Evolutionary conservation across 1,284 basidiomycete species (phyloP).

Genomic region (Sutorius eximius): DNA sequence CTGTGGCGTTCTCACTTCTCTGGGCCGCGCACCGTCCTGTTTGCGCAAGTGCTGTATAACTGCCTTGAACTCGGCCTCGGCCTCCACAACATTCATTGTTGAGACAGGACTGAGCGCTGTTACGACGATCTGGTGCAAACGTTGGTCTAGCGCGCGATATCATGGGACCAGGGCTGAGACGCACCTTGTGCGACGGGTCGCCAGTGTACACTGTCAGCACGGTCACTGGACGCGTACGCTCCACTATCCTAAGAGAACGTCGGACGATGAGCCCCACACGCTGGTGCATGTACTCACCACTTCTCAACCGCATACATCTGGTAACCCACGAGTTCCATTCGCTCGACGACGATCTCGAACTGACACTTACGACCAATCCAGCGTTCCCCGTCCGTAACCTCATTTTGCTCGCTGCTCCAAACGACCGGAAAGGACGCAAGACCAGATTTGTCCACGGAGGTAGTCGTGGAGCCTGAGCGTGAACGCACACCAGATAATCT

Average conservation of each 20-base stretch:
- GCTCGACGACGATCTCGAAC: slow-evolving; percentile 49
- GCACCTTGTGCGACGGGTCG: slow-evolving; percentile 61
- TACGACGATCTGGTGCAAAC: slow-evolving; percentile 51
- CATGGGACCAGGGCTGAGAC: slow-evolving; percentile 7
- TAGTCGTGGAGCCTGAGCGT: slow-evolving; percentile 31
- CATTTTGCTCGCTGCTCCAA: slow-evolving; percentile 15
- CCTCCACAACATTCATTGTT: slow-evolving; percentile 43
- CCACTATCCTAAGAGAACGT: slow-evolving; percentile 54
- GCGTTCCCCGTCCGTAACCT: slow-evolving; percentile 27
- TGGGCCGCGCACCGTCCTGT: slow-evolving; percentile 64
- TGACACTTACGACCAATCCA: slow-evolving; percentile 42
- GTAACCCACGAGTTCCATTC: slow-evolving; percentile 54
- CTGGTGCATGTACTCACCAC: slow-evolving; percentile 48
- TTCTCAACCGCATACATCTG: slow-evolving; percentile 83
- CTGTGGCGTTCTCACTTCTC: slow-evolving; percentile 44
- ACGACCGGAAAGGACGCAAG: background rate
- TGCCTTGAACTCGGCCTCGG: slow-evolving; percentile 57
- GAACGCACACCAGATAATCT: slow-evolving; percentile 33
- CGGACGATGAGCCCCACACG: slow-evolving; percentile 2
- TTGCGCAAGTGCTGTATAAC: slow-evolving; percentile 59
- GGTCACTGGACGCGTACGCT: slow-evolving; percentile 57
- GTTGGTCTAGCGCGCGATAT: slow-evolving; percentile 17
- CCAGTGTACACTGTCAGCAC: slow-evolving; percentile 74
- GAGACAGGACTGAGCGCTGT: slow-evolving; percentile 52
- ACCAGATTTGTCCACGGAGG: slow-evolving; percentile 23